Conservation (phyloP, 2,329 filamentous ascomycete species). For the Aspergillus piperis region DNA sequence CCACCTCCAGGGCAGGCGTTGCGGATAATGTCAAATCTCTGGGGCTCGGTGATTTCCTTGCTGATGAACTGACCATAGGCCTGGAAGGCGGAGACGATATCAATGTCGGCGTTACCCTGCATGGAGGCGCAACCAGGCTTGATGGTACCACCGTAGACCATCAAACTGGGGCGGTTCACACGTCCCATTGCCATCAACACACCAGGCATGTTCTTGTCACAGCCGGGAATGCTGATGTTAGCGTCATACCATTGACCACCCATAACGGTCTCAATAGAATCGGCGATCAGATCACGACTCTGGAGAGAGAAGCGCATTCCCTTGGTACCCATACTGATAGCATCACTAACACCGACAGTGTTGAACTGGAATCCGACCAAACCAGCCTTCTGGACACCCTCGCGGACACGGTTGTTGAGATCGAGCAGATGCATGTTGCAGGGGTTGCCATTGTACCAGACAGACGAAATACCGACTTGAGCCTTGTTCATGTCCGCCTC, state of each 20-base stretch:
- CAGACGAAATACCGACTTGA: conserved; percentile 95
- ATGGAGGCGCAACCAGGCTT: conserved; percentile 80
- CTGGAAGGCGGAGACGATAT: conserved; percentile 97
- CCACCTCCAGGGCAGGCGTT: conserved; percentile 84
- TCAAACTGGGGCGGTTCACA: conserved; percentile 89
- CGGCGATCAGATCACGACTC: conserved; percentile 93
- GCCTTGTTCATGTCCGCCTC: conserved; percentile 92
- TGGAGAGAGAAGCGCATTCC: conserved; percentile 96
- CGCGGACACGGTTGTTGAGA: conserved; percentile 75
- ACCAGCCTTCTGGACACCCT: conserved; percentile 72
- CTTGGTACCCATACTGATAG: conserved; percentile 95
- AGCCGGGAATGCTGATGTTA: conserved; percentile 94
- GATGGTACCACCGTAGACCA: conserved; percentile 97
- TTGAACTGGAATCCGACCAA: conserved; percentile 97
- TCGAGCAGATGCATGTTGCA: conserved; percentile 99
- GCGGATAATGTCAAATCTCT: conserved; percentile 91
- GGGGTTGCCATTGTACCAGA: conserved; percentile 97
- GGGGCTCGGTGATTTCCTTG: conserved; percentile 85
- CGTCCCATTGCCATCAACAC: conserved; percentile 92
- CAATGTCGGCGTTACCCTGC: conserved; percentile 73
- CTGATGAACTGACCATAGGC: conserved; percentile 93
- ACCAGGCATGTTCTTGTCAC: conserved; percentile 99
- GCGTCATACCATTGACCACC: conserved; percentile 98
- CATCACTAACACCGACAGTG: conserved; percentile 96
- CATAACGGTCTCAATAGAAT: conserved; percentile 99